phyloP scores from a whole-genome alignment of 345 rosid species.

The Gossypium ekmanianum region DNA sequence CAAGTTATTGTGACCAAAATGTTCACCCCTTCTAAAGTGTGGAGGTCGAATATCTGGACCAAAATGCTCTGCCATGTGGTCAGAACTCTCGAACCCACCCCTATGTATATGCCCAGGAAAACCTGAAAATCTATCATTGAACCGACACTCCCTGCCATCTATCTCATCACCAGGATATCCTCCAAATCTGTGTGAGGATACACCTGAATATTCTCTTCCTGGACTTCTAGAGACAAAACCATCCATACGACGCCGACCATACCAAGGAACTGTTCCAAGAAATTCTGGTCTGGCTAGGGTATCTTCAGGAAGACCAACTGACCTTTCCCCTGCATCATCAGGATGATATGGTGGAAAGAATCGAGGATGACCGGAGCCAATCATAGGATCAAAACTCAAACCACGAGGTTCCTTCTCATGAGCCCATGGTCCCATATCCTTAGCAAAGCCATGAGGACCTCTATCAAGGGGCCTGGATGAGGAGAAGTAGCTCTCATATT shows the following conservation, averaged over 20 bases:
- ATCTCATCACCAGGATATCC: conserved; percentile 38
- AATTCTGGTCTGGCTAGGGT: conserved; percentile 34
- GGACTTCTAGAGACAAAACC: conserved; percentile 52
- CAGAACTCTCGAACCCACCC: conserved; percentile 51
- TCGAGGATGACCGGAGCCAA: conserved; percentile 37
- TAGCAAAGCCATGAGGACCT: conserved; percentile 37
- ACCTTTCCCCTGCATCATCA: conserved; percentile 36
- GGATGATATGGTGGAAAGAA: conserved; percentile 35
- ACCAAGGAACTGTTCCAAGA: conserved; percentile 38
- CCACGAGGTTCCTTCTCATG: conserved; percentile 34
- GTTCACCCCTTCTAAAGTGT: conserved; percentile 48
- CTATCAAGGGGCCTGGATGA: conserved; percentile 42
- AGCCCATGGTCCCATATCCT: conserved; percentile 31
- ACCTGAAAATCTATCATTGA: conserved; percentile 42
- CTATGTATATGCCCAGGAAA: conserved; percentile 36
- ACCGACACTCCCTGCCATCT: conserved; percentile 37
- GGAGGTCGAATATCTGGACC: conserved; percentile 38
- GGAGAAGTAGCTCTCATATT: conserved; percentile 32
- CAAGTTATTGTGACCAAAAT: conserved; percentile 39
- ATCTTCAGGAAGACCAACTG: conserved; percentile 36
- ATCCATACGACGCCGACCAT: conserved; percentile 37
- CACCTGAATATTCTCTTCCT: conserved; percentile 41
- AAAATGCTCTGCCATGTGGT: conserved; percentile 33
- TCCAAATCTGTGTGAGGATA: conserved; percentile 36
- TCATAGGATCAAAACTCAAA: conserved; percentile 27